Evolutionary conservation across 495 filamentous ascomycete genomes (phyloP), one percentile per base, ranked within the genome.

Genomic region (Annulohypoxylon maeteangense): DNA sequence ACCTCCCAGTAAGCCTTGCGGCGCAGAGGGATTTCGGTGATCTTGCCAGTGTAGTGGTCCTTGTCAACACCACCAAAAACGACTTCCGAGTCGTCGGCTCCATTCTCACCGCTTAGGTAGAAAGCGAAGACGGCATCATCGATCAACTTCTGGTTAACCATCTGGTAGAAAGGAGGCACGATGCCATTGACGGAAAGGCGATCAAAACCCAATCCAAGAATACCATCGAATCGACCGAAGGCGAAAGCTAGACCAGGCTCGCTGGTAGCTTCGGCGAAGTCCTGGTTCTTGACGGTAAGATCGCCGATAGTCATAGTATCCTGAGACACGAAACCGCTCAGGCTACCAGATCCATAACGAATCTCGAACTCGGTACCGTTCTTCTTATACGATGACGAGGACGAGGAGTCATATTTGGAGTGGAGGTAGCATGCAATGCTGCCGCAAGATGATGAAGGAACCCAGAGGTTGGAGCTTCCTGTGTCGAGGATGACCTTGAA

Each of bases 1-100:
- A 98, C 95, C 86, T 99, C 96, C 96, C 96, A 99, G 87, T 99
- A 99, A 40, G 96, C 96, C 90, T 98, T 98, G 76, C 96, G 92
- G 78, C 95, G 90, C 69, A 99, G 88, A 53, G 95, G 95, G 70
- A 99, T 93, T 77, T 91, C 94, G 67, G 89, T 93, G 75, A 99
- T 86, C 81, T 98, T 90, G 72, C 96, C 96, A 31, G 86, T 90
- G 86, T 93, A 98, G 85, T 93, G 92, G 75, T 84, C 82, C 80
- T 93, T 83, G 81, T 98, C 90, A 62, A 98, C 85, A 76, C 96
- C 96, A 81, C 96, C 96, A 68, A 99, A 98, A 58, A 90, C 90
- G 38, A 90, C 95, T 81, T 93, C 95, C 8, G 94, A 97, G 77
- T 91, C 86, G 58, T 91, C 91, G 31, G 88, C 88, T 25, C 90